These are phyloP conservation scores for Corynespora cassiicola DNA, from an alignment of 2,329 filamentous ascomycete genomes.

Conservation along the genomic window DNA sequence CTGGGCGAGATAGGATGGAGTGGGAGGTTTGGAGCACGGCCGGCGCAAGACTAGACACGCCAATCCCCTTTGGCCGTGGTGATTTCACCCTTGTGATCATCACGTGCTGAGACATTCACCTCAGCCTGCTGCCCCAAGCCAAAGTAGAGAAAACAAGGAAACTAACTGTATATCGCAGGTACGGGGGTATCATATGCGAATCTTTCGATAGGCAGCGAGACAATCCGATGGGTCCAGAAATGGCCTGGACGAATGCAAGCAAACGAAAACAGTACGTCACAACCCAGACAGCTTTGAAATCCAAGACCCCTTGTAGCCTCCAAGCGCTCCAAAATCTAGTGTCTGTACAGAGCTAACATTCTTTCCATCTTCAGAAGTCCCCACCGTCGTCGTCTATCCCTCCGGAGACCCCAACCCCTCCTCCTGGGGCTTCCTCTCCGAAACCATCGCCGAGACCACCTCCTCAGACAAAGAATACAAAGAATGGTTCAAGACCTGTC, in stretches of 20 bases:
- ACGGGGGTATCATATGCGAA: constrained; percentile 48
- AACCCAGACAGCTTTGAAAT: too few species aligned
- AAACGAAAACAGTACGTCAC: constrained; percentile 61
- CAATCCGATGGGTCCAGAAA: constrained; percentile 49
- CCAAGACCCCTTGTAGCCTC: too few species aligned
- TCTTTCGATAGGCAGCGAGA: constrained; percentile 40
- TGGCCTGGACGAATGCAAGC: constrained; percentile 62
- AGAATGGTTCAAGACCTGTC: constrained; percentile 37
- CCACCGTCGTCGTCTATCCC: constrained; percentile 59
- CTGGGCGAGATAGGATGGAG: background rate
- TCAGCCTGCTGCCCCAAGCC: constrained; percentile 1
- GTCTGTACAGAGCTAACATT: too few species aligned
- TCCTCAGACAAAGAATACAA: constrained; percentile 41
- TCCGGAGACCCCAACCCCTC: constrained; percentile 44
- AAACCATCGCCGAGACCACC: constrained; percentile 38
- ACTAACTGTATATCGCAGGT: constrained; percentile 26
- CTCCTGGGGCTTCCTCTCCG: constrained; percentile 62
- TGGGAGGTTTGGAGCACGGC: background rate
- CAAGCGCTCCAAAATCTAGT: too few species aligned
- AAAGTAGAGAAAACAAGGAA: too few species aligned
- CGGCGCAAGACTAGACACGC: constrained; percentile 2
- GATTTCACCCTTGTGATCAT: background rate
- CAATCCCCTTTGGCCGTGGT: background rate
- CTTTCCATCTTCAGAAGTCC: too few species aligned
- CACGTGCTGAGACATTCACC: constrained; percentile 2